Percentiles rank a stretch among this genome's conserved stretches.
These are phyloP conservation scores for Amorphotheca resinae DNA, from an alignment of 495 filamentous ascomycete genomes.

Conservation along the genomic window DNA sequence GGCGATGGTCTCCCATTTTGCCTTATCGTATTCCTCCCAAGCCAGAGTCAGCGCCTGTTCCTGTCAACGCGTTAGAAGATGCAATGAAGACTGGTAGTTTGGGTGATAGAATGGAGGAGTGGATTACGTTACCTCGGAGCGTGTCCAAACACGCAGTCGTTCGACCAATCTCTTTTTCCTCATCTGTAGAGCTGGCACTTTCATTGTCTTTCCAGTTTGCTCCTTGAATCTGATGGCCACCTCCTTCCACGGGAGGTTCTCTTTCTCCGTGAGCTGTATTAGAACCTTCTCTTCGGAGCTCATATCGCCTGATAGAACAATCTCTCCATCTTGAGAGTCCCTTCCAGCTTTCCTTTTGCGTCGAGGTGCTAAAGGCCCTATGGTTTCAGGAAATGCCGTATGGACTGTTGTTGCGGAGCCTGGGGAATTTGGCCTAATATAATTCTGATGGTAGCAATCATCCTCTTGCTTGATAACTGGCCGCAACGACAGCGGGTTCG, in stretches of 20 bases:
- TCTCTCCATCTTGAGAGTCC: background rate
- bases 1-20: conserved; percentile 5
- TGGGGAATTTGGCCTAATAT: conserved; percentile 2
- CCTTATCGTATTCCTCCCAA: conserved; percentile 3
- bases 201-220: conserved; percentile 4
- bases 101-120: background rate
- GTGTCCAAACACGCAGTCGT: conserved; percentile 12
- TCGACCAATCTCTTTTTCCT: conserved; percentile 14
- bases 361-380: background rate
- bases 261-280: conserved; percentile 3
- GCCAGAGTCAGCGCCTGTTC: conserved; percentile 3
- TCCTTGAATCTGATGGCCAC: conserved; percentile 6
- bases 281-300: conserved; percentile 8
- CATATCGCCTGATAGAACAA: background rate
- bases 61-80: background rate
- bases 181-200: conserved; percentile 17
- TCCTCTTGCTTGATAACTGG: conserved; percentile 1
- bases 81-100: background rate
- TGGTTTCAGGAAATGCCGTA: background rate
- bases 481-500: conserved; percentile 7
- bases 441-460: conserved; percentile 6
- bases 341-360: conserved; percentile 2
- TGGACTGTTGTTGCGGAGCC: background rate
- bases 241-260: conserved; percentile 15
- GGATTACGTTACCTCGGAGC: conserved; percentile 9